phyloP scores from a whole-genome alignment of 805 yeast species.

The Kurtzmaniella cleridarum region DNA sequence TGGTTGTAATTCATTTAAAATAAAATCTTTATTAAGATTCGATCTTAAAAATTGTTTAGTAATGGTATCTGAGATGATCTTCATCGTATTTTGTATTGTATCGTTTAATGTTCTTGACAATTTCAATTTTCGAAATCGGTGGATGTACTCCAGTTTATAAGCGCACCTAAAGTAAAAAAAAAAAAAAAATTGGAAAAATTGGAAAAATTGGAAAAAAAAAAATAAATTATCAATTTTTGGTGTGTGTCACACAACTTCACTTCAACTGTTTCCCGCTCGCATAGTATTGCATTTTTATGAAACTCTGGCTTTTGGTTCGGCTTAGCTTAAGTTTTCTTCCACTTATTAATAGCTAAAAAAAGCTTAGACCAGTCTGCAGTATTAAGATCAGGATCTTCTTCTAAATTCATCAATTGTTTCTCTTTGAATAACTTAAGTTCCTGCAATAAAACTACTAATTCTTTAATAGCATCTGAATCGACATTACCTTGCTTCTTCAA shows the following conservation, averaged over 20 bases:
- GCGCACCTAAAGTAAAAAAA: too few species aligned
- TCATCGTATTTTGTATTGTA: too few species aligned
- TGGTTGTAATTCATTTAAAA: slow-evolving; percentile 28
- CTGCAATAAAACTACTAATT: slow-evolving; percentile 6
- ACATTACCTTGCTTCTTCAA: slow-evolving; percentile 1
- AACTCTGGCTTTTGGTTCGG: too few species aligned
- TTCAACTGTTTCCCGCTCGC: too few species aligned
- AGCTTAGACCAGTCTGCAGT: slow-evolving; percentile 1
- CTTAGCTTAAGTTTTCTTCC: background rate
- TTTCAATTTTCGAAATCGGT: background rate
- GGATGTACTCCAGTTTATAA: too few species aligned
- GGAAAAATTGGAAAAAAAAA: too few species aligned
- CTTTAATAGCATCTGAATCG: slow-evolving; percentile 2
- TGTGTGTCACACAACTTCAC: too few species aligned
- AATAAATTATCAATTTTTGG: too few species aligned
- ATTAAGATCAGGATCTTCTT: background rate
- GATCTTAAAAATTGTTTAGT: slow-evolving; percentile 22
- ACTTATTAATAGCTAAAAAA: background rate
- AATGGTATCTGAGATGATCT: slow-evolving; percentile 24
- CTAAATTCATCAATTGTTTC: slow-evolving; percentile 5
- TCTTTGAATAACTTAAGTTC: slow-evolving; percentile 7
- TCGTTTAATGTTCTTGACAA: too few species aligned
- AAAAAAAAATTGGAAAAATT: too few species aligned
- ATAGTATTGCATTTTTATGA: too few species aligned
- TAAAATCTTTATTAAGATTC: slow-evolving; percentile 16